Conservation (phyloP, 768 basidiomycete species). For the Ramaria rubella region DNA sequence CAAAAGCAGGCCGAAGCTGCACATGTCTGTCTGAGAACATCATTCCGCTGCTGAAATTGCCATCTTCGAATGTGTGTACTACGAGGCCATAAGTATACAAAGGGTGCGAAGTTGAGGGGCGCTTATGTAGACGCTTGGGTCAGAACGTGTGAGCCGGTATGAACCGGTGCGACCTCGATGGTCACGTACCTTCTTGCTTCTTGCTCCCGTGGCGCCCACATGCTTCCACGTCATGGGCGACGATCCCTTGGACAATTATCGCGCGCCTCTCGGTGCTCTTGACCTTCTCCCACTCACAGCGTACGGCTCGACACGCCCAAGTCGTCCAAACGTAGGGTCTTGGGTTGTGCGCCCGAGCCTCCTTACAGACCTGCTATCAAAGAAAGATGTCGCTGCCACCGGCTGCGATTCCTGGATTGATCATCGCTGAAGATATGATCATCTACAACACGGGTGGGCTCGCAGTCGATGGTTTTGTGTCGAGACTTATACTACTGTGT, state of each 20-base stretch:
- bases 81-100: not conserved
- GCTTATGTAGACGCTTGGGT: no score
- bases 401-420: not conserved
- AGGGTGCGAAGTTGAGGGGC: no score
- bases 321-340: not conserved
- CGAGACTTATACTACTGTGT: no score
- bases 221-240: not conserved
- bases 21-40: no score
- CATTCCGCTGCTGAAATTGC: no score
- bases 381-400: not conserved
- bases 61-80: no score
- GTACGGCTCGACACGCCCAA: not conserved
- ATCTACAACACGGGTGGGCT: not conserved
- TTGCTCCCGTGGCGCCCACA: not conserved
- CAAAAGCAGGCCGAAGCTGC: no score
- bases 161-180: no score
- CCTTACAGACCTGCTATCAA: not conserved
- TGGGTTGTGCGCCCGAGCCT: no score
- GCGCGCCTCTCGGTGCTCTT: not conserved
- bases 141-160: no score
- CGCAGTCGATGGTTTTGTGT: not conserved
- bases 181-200: no score
- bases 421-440: not conserved
- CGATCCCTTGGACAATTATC: not conserved
- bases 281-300: not conserved